phyloP scores from a whole-genome alignment of 805 yeast species.

The Yarrowia hollandica region DNA sequence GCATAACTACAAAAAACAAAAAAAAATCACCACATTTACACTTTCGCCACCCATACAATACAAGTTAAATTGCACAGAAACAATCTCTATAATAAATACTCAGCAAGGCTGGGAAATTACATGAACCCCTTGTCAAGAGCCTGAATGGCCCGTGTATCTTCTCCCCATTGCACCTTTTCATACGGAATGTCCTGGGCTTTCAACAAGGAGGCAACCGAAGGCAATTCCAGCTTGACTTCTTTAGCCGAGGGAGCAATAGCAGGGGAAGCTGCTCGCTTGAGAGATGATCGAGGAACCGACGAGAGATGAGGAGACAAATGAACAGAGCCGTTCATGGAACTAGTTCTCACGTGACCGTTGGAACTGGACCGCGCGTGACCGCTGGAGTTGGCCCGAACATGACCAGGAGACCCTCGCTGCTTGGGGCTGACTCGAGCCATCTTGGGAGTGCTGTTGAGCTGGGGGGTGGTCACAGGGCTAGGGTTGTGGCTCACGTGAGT shows the following conservation, averaged over 20 bases:
- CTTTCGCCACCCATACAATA: too few relatives aligned
- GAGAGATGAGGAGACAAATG: neutral
- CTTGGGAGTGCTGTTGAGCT: neutral
- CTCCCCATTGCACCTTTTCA: conserved; percentile 38
- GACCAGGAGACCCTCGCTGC: too few relatives aligned
- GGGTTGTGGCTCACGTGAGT: conserved; percentile 4
- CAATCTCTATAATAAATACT: too few relatives aligned
- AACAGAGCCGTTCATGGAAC: too few relatives aligned
- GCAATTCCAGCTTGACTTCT: conserved; percentile 22
- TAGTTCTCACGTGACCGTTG: neutral
- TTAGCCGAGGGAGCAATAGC: neutral
- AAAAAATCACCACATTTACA: too few relatives aligned
- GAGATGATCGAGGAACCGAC: neutral
- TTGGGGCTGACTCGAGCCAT: neutral
- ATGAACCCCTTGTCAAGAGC: conserved; percentile 38
- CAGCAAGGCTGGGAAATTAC: too few relatives aligned
- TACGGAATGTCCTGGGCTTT: conserved; percentile 36
- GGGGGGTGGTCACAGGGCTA: conserved; percentile 15
- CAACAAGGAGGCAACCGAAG: conserved; percentile 2
- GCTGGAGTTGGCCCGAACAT: neutral
- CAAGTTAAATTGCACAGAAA: too few relatives aligned
- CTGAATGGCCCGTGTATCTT: conserved; percentile 40
- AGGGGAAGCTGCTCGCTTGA: neutral
- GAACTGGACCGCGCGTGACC: neutral
- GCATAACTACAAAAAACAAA: too few relatives aligned